phyloP scores from a whole-genome alignment of 2,329 filamentous ascomycete species.

The Paracorniculantispora psalliotae region DNA sequence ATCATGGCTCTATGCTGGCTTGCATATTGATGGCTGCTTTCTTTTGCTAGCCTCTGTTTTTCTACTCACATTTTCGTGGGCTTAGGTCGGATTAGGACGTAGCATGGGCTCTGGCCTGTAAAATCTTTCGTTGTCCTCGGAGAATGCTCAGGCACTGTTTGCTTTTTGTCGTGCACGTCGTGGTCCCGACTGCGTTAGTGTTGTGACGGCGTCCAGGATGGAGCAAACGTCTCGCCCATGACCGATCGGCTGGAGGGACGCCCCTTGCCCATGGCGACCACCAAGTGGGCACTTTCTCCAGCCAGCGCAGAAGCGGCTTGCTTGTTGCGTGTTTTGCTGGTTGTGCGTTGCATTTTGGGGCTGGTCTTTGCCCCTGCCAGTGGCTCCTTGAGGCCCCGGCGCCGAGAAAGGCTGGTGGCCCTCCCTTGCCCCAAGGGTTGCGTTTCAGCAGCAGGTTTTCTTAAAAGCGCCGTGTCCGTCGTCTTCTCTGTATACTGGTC shows the following conservation, averaged over 20 bases:
- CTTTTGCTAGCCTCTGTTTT: background rate
- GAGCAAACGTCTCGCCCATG: background rate
- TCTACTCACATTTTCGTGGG: background rate
- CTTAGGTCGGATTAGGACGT: background rate
- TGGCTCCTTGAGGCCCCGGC: background rate
- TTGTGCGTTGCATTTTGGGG: slow-evolving; percentile 2
- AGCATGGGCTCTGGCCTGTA: background rate
- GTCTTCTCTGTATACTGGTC: background rate
- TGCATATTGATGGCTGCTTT: background rate
- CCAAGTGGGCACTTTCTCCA: slow-evolving; percentile 5
- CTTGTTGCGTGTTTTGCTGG: background rate
- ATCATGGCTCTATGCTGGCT: background rate
- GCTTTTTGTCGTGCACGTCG: background rate
- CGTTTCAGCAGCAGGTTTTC: slow-evolving; percentile 4
- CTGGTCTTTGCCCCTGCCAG: background rate
- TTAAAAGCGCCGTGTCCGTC: slow-evolving; percentile 7
- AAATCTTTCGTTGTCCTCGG: background rate
- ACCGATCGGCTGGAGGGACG: background rate
- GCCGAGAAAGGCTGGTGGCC: background rate
- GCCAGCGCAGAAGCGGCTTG: background rate
- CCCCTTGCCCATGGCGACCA: background rate
- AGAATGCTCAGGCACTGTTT: background rate
- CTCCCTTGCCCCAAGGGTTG: background rate
- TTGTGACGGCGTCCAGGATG: background rate
- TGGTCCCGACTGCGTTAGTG: background rate